Conservation (phyloP, 2,329 filamentous ascomycete species). For the Colletotrichum coccodes region DNA sequence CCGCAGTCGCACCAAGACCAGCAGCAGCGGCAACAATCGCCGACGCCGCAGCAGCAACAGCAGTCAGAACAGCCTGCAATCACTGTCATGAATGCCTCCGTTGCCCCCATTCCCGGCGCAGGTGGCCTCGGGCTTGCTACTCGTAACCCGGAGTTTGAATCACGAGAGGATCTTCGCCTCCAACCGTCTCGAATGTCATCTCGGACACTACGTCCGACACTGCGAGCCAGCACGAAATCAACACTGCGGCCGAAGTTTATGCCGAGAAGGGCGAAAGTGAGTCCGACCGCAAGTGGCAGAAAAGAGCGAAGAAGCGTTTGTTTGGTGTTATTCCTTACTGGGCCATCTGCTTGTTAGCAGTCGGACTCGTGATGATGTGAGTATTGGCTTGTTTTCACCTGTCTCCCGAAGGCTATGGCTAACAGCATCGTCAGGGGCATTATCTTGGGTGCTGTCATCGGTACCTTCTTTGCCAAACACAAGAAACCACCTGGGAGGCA, state of each 20-base stretch:
- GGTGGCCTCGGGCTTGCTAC: slow-evolving; percentile 71
- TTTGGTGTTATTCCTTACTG: slow-evolving; percentile 71
- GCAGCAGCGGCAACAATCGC: slow-evolving; percentile 27
- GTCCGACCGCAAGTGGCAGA: slow-evolving; percentile 57
- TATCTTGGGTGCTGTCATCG: slow-evolving; percentile 67
- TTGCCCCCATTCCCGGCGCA: slow-evolving; percentile 59
- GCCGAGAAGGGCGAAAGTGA: slow-evolving; percentile 56
- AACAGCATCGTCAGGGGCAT: slow-evolving; percentile 44
- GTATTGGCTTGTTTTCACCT: neutral
- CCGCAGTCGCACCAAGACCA: slow-evolving; percentile 9
- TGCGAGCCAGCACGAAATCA: slow-evolving; percentile 63
- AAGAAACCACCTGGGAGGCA: slow-evolving; percentile 39
- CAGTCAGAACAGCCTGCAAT: slow-evolving; percentile 9
- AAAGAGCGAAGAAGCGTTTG: slow-evolving; percentile 62
- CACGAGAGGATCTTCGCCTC: slow-evolving; percentile 63
- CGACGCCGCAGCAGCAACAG: slow-evolving; percentile 9
- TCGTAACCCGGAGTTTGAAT: slow-evolving; percentile 71
- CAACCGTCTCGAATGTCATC: slow-evolving; percentile 62
- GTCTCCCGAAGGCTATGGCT: neutral
- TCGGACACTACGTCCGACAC: slow-evolving; percentile 60
- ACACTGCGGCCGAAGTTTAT: slow-evolving; percentile 55
- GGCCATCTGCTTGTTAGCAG: slow-evolving; percentile 63
- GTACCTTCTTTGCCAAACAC: slow-evolving; percentile 52
- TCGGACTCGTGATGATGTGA: slow-evolving; percentile 59
- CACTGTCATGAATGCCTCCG: slow-evolving; percentile 26